Conservation (phyloP, 1,284 basidiomycete genomes). For the Rhodotorula sp. region DNA sequence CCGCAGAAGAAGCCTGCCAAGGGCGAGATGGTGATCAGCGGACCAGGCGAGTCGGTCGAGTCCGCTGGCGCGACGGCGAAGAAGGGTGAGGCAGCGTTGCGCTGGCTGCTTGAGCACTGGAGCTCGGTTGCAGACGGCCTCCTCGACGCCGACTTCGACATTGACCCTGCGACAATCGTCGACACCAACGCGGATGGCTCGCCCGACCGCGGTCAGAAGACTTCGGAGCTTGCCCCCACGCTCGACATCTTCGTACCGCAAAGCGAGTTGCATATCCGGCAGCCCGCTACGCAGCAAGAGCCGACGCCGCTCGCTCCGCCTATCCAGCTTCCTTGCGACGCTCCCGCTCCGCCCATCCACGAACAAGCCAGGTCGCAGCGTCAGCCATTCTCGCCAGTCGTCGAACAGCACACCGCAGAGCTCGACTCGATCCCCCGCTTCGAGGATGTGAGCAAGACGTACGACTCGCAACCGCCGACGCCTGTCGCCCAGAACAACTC, state of each 20-base stretch:
- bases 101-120: slow-evolving; percentile 39
- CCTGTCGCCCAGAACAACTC: background rate
- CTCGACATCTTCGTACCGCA: slow-evolving; percentile 3
- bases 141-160: slow-evolving; percentile 36
- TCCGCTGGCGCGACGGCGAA: slow-evolving; percentile 12
- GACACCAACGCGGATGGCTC: background rate
- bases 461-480: background rate
- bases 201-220: too few relatives aligned
- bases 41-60: slow-evolving; percentile 24
- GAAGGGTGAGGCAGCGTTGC: slow-evolving; percentile 29
- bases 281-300: background rate
- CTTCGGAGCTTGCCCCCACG: background rate
- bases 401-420: slow-evolving; percentile 7
- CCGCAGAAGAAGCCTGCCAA: slow-evolving; percentile 3
- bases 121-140: slow-evolving; percentile 32
- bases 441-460: background rate
- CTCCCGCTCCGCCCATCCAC: background rate
- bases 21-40: slow-evolving; percentile 30
- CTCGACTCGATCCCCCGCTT: background rate
- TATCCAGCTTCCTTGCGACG: background rate
- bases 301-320: background rate
- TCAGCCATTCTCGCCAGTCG: background rate
- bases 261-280: background rate
- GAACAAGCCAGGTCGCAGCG: background rate
- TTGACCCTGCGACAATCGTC: slow-evolving; percentile 21